Percentiles rank a stretch among this genome's conserved stretches.
Conservation (phyloP, 1,284 basidiomycete species). For the Ganoderma sinense region DNA sequence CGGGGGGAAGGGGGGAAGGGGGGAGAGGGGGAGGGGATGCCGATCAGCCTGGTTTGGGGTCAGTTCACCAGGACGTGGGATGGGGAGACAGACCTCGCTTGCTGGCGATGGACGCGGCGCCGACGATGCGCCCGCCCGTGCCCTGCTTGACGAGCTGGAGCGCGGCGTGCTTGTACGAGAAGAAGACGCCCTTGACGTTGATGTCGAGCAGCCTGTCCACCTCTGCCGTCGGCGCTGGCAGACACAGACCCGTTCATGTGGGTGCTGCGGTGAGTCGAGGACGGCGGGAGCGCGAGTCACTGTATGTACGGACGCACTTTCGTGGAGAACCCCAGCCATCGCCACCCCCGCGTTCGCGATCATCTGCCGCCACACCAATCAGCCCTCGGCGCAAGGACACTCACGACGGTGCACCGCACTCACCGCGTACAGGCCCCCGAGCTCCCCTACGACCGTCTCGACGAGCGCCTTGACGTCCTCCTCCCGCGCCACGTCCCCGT, state of each 20-base stretch:
- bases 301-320: too few relatives aligned
- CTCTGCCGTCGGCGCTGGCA: constrained; percentile 23
- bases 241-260: too few relatives aligned
- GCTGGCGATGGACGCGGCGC: constrained; percentile 31
- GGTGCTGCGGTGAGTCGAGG: too few relatives aligned
- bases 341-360: constrained; percentile 42
- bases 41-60: too few relatives aligned
- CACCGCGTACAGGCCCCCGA: constrained; percentile 38
- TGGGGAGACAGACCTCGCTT: constrained; percentile 23
- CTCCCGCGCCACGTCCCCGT: constrained; percentile 41
- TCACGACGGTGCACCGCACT: background rate
- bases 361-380: constrained; percentile 36
- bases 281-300: too few relatives aligned
- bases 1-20: too few relatives aligned
- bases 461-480: constrained; percentile 40
- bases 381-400: background rate
- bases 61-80: too few relatives aligned
- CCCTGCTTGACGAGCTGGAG: constrained; percentile 40
- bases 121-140: constrained; percentile 39
- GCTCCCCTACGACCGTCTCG: constrained; percentile 33
- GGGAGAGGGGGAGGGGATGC: too few relatives aligned
- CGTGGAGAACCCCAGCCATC: constrained; percentile 22
- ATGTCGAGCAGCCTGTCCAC: constrained; percentile 33
- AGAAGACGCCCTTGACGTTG: constrained; percentile 39
- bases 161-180: constrained; percentile 42